These are phyloP conservation scores for Cunninghamia lanceolata DNA, from an alignment of 75 land plant species.

Conservation along the genomic window DNA sequence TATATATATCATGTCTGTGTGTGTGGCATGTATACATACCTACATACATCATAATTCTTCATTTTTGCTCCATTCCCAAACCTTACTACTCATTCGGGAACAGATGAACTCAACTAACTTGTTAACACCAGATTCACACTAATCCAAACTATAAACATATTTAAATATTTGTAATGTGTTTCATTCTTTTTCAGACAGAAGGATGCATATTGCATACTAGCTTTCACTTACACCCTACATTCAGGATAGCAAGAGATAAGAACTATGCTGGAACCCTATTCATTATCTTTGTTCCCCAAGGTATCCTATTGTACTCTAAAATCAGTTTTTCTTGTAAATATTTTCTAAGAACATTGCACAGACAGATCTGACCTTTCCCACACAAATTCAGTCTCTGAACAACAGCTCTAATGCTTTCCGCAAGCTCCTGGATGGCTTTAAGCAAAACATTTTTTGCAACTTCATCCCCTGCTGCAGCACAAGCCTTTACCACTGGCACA, in stretches of 20 bases:
- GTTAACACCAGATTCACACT: not conserved
- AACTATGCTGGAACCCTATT: not conserved
- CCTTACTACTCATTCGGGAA: not conserved
- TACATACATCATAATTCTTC: not conserved
- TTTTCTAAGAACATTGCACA: not conserved
- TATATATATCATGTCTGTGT: too few relatives aligned
- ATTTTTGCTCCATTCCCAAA: not conserved
- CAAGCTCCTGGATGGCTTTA: conserved; percentile 74
- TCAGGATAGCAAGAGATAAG: not conserved
- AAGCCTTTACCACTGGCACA: conserved; percentile 82
- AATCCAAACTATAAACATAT: not conserved
- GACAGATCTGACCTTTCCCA: conserved; percentile 57
- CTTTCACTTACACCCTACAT: not conserved
- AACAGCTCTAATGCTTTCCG: conserved; percentile 82
- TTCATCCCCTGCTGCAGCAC: conserved; percentile 85
- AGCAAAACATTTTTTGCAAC: conserved; percentile 64
- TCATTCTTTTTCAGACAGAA: not conserved
- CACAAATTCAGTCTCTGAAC: conserved; percentile 61
- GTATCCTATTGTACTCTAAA: not conserved
- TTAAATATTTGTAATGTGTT: not conserved
- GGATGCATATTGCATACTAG: not conserved
- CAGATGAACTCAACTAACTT: not conserved
- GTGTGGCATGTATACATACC: too few relatives aligned
- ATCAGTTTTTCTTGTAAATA: not conserved
- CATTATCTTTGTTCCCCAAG: not conserved